Evolutionary conservation across 2,329 filamentous ascomycete species (phyloP).

Genomic region (Fonsecaea nubica): DNA sequence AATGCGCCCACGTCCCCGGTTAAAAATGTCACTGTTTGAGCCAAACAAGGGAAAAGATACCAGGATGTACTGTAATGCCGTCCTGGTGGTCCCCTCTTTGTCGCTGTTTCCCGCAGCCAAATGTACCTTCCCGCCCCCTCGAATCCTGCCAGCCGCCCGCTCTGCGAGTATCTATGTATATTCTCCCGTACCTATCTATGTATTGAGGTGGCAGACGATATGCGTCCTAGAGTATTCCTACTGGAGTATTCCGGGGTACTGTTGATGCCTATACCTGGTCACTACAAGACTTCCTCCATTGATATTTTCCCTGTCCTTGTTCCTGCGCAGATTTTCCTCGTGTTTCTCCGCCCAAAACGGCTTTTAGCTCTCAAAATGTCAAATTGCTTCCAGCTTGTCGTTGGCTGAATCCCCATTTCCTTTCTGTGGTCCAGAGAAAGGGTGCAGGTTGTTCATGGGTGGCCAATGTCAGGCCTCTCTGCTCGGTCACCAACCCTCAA

Average conservation of each 20-base stretch:
- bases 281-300: no score
- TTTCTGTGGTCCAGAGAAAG: neutral
- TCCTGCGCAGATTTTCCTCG: neutral
- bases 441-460: neutral
- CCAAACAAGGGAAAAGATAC: no score
- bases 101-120: no score
- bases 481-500: neutral
- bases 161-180: neutral
- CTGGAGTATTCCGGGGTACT: neutral
- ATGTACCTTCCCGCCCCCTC: neutral
- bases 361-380: neutral
- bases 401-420: neutral
- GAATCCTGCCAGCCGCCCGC: neutral
- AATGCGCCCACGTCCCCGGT: no score
- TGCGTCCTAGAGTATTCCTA: no score
- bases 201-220: no score
- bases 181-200: neutral
- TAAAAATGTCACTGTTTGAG: neutral
- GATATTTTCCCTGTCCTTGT: neutral
- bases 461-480: neutral
- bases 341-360: neutral
- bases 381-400: neutral
- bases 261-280: neutral
- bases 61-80: no score
- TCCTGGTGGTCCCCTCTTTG: no score